These are phyloP conservation scores for Fragaria nilgerrensis DNA, from an alignment of 306 rosid genomes.

Conservation along the genomic window DNA sequence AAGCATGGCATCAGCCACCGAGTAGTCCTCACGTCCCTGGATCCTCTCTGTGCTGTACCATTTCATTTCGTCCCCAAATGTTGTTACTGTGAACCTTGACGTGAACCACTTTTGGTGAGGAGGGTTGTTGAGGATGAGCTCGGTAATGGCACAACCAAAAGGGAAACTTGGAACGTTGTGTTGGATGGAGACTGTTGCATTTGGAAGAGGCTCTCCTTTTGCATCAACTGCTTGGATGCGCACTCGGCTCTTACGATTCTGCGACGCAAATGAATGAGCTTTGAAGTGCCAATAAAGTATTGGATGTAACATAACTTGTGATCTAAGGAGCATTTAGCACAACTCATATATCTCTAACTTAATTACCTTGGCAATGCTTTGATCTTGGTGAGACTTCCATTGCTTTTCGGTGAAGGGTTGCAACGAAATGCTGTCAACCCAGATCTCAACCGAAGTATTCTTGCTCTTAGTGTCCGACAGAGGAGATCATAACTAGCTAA, in stretches of 20 bases:
- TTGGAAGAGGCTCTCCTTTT: slow-evolving; percentile 45
- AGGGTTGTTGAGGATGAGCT: slow-evolving; percentile 37
- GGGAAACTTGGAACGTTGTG: slow-evolving; percentile 38
- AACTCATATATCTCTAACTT: background rate
- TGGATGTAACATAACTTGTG: too few species aligned
- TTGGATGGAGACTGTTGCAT: slow-evolving; percentile 40
- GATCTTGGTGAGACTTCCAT: slow-evolving; percentile 60
- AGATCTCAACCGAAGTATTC: slow-evolving; percentile 45
- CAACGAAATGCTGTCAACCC: slow-evolving; percentile 63
- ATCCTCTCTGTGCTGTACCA: slow-evolving; percentile 56
- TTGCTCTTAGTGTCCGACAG: slow-evolving; percentile 39
- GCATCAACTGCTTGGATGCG: slow-evolving; percentile 39
- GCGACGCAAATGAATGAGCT: background rate
- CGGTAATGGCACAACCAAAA: slow-evolving; percentile 55
- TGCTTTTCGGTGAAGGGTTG: slow-evolving; percentile 60
- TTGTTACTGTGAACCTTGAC: slow-evolving; percentile 54
- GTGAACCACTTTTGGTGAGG: slow-evolving; percentile 63
- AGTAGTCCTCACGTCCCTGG: slow-evolving; percentile 44
- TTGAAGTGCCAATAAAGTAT: background rate
- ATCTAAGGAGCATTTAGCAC: too few species aligned
- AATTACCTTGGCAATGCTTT: slow-evolving; percentile 55
- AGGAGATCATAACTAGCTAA: background rate
- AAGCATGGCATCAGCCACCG: slow-evolving; percentile 50
- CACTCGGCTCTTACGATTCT: slow-evolving; percentile 56
- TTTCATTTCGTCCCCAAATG: slow-evolving; percentile 78